Percentiles rank a stretch among this genome's conserved stretches.
These are phyloP conservation scores for Apiotrichum veenhuisii DNA, from an alignment of 1,284 basidiomycete genomes.

Conservation along the genomic window DNA sequence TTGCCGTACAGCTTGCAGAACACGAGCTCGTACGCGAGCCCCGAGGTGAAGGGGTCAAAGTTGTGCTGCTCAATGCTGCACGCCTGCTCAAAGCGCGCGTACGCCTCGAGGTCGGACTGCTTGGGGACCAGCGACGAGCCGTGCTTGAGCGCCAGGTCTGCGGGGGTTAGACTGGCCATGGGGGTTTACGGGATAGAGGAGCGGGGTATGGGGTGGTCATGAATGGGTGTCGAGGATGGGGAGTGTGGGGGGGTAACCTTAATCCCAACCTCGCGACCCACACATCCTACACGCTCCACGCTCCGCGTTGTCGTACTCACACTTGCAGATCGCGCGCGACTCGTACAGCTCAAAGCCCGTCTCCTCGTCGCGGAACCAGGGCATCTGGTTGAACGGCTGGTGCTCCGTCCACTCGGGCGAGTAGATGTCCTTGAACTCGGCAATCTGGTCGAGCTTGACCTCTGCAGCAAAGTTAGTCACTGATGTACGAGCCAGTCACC, in stretches of 20 bases:
- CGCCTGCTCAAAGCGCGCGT: constrained; percentile 59
- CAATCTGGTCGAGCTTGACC: constrained; percentile 26
- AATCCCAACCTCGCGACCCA: background rate
- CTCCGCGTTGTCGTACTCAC: constrained; percentile 23
- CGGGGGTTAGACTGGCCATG: background rate
- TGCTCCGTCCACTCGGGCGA: constrained; percentile 49
- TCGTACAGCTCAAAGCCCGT: constrained; percentile 50
- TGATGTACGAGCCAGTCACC: no score
- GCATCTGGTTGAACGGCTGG: constrained; percentile 66
- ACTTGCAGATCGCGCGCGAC: constrained; percentile 57
- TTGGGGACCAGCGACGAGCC: constrained; percentile 26
- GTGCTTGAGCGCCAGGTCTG: constrained; percentile 28
- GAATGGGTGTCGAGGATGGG: constrained; percentile 23
- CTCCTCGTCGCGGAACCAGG: constrained; percentile 55
- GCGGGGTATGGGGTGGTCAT: constrained; percentile 7
- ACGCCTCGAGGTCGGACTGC: constrained; percentile 46
- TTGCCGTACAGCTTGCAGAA: constrained; percentile 35
- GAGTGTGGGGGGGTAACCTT: background rate
- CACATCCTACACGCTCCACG: no score
- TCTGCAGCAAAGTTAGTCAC: constrained; percentile 9
- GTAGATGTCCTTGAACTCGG: constrained; percentile 53
- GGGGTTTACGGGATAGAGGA: background rate
- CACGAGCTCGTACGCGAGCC: constrained; percentile 52
- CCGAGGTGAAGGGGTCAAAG: constrained; percentile 54
- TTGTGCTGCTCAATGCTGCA: constrained; percentile 56